phyloP scores from a whole-genome alignment of 2,329 filamentous ascomycete species.

The Teratosphaeria destructans region DNA sequence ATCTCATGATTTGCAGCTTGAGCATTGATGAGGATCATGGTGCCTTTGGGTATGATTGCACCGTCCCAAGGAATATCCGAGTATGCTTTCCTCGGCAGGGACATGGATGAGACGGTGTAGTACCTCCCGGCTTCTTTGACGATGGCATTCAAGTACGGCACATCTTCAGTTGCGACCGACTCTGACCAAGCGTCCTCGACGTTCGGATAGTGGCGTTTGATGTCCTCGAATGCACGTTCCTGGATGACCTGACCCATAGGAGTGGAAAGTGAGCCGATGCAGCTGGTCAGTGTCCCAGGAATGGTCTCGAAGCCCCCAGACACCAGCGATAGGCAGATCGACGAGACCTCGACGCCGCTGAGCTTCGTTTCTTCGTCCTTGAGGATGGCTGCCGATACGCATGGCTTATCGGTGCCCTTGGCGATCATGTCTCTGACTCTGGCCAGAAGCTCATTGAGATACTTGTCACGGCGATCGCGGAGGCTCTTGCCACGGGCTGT shows the following conservation, averaged over 20 bases:
- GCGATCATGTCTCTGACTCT: constrained; percentile 43
- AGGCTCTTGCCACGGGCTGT: constrained; percentile 37
- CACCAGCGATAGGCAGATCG: constrained; percentile 43
- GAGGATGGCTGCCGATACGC: constrained; percentile 42
- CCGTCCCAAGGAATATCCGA: constrained; percentile 43
- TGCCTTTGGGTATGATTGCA: constrained; percentile 41
- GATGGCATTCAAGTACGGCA: constrained; percentile 40
- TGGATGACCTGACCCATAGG: constrained; percentile 41
- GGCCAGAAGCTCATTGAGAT: constrained; percentile 40
- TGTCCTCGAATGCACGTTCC: constrained; percentile 43
- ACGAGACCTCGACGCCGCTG: constrained; percentile 43
- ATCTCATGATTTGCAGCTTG: constrained; percentile 45
- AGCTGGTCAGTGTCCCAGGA: constrained; percentile 43
- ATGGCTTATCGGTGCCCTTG: constrained; percentile 43
- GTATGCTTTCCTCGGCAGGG: constrained; percentile 41
- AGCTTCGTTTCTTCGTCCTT: constrained; percentile 46
- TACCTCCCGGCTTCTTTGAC: constrained; percentile 44
- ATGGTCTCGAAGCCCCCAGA: constrained; percentile 47
- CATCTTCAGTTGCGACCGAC: constrained; percentile 36
- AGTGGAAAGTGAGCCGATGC: constrained; percentile 41
- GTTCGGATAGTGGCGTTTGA: constrained; percentile 39
- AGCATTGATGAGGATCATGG: constrained; percentile 46
- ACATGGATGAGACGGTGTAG: constrained; percentile 46
- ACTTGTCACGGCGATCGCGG: constrained; percentile 38
- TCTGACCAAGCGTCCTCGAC: constrained; percentile 38